These are phyloP conservation scores for Phanerodontia chrysosporium DNA, from an alignment of 768 basidiomycete species.

Conservation along the genomic window DNA sequence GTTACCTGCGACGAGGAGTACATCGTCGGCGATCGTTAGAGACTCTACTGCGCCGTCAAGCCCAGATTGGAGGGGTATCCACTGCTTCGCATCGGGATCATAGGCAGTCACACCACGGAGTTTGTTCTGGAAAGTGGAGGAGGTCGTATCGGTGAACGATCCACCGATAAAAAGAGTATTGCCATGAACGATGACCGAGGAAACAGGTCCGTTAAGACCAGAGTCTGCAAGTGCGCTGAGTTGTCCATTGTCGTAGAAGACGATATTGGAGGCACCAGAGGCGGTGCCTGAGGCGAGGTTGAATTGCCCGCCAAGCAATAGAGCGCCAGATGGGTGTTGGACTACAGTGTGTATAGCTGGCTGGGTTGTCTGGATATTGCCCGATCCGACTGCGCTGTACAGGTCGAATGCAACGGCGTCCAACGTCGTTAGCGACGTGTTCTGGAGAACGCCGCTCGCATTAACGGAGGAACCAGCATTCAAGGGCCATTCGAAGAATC, in stretches of 20 bases:
- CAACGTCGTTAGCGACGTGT: conserved; percentile 63
- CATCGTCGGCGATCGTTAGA: conserved; percentile 45
- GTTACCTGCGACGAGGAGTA: conserved; percentile 62
- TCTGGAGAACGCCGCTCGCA: conserved; percentile 59
- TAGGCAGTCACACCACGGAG: conserved; percentile 68
- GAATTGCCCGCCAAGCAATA: conserved; percentile 81
- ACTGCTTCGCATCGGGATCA: conserved; percentile 57
- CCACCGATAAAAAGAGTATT: conserved; percentile 79
- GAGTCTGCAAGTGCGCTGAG: conserved; percentile 50
- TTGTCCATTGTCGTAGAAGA: conserved; percentile 58
- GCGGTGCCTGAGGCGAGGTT: conserved; percentile 51
- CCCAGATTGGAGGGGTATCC: conserved; percentile 69
- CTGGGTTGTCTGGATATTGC: conserved; percentile 31
- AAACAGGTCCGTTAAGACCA: conserved; percentile 80
- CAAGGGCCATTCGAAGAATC: conserved; percentile 87
- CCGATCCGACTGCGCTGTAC: conserved; percentile 50
- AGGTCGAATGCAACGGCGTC: conserved; percentile 62
- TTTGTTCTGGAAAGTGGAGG: conserved; percentile 45
- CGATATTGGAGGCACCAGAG: conserved; percentile 63
- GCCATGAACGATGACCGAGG: conserved; percentile 59
- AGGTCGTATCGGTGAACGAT: conserved; percentile 67
- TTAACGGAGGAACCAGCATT: conserved; percentile 40
- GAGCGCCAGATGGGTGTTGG: conserved; percentile 58
- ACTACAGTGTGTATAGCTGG: conserved; percentile 49
- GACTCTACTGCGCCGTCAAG: conserved; percentile 71